Percentiles rank a stretch among this genome's conserved stretches.
Conservation (phyloP, 257 asterid species). For the Nicotiana benthamiana region DNA sequence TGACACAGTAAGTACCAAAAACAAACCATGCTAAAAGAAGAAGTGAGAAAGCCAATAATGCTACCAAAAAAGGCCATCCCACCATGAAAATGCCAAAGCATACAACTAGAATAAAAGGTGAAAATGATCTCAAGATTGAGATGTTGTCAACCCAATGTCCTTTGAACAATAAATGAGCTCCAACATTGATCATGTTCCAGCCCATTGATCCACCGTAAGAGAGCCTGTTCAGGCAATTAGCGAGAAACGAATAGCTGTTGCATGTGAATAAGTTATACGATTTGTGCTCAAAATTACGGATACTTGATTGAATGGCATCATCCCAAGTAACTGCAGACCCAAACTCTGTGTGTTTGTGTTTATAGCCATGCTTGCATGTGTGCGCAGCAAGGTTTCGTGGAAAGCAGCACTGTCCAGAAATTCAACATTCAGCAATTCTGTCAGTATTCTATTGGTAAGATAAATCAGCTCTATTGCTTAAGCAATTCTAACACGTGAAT, state of each 20-base stretch:
- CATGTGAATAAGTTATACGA: constrained; percentile 84
- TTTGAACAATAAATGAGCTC: constrained; percentile 49
- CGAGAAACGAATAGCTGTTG: constrained; percentile 83
- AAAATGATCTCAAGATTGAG: constrained; percentile 54
- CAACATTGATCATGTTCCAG: constrained; percentile 85
- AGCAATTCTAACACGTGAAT: not conserved
- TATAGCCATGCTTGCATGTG: constrained; percentile 58
- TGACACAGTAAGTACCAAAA: constrained; percentile 43
- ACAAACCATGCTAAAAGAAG: constrained; percentile 63
- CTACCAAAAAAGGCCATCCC: constrained; percentile 78
- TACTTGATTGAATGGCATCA: constrained; percentile 53
- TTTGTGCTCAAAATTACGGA: constrained; percentile 52
- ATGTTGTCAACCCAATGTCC: constrained; percentile 69
- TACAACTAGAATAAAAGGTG: constrained; percentile 54
- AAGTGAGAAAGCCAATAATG: constrained; percentile 49
- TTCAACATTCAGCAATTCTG: not conserved
- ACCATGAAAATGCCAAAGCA: constrained; percentile 64
- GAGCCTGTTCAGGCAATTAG: constrained; percentile 62
- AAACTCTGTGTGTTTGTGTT: constrained; percentile 55
- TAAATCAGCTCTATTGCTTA: not conserved
- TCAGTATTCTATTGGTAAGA: not conserved
- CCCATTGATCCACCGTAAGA: constrained; percentile 57
- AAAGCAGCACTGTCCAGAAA: constrained; percentile 58
- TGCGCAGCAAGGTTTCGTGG: constrained; percentile 61
- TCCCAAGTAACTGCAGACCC: constrained; percentile 88